These are phyloP conservation scores for Aspergillus indologenus DNA, from an alignment of 495 filamentous ascomycete genomes.

Conservation along the genomic window DNA sequence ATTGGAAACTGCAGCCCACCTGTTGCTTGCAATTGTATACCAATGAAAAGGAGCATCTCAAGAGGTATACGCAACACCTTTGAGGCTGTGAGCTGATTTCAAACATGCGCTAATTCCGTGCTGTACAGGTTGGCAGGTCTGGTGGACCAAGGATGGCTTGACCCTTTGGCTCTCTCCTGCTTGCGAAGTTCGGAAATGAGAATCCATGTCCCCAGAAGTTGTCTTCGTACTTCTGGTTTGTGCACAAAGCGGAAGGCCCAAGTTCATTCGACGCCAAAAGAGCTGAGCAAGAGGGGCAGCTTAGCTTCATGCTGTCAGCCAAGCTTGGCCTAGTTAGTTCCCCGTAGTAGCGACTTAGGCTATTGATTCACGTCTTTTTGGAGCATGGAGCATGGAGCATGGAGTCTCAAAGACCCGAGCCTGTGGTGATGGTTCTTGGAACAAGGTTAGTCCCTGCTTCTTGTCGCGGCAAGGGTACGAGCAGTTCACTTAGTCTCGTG, in stretches of 20 bases:
- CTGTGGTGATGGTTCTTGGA: background rate
- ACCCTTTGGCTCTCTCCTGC: background rate
- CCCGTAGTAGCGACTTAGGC: background rate
- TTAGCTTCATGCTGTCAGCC: conserved; percentile 3
- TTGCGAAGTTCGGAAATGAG: background rate
- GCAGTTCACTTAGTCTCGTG: background rate
- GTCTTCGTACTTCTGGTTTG: conserved; percentile 1
- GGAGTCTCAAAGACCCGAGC: background rate
- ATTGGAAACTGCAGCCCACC: background rate
- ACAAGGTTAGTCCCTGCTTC: background rate
- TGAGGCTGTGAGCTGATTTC: background rate
- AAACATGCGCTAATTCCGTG: background rate
- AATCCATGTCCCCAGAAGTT: background rate
- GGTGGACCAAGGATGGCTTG: background rate
- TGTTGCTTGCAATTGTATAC: background rate
- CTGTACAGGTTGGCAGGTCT: background rate
- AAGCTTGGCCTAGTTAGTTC: background rate
- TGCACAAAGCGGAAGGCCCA: conserved; percentile 1
- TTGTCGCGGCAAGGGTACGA: background rate
- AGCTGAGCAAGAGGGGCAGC: background rate
- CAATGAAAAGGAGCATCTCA: background rate
- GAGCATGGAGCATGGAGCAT: background rate
- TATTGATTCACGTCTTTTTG: conserved; percentile 1
- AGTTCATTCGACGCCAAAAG: background rate
- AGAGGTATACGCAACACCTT: background rate